A percentile compares a stretch with the other conserved stretches of the same genome.
Conservation (phyloP, 352 stramenopile genomes). For the Globisporangium abappressorium region DNA sequence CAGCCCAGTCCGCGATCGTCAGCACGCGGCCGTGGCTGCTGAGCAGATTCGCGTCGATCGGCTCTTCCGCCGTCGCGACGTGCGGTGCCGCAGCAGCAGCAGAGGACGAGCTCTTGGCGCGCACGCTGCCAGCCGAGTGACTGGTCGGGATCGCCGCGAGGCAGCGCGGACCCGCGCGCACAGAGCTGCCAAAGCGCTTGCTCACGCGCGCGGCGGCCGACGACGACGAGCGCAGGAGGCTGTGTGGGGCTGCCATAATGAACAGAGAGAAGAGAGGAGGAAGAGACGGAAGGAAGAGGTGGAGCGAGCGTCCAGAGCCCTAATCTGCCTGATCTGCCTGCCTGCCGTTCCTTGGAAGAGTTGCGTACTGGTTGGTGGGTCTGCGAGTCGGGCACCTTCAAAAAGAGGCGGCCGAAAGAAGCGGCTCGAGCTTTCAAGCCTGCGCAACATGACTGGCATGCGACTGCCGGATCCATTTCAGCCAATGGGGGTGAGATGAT, state of each 20-base stretch:
- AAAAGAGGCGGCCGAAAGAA: not conserved
- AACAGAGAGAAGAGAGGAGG: not conserved
- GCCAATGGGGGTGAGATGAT: not conserved
- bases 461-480: not conserved
- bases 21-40: not conserved
- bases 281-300: not conserved
- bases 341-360: not conserved
- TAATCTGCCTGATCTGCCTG: not conserved
- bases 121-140: not conserved
- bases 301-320: not conserved
- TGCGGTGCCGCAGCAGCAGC: not conserved
- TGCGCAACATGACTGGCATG: not conserved
- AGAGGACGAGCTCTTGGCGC: not conserved
- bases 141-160: not conserved
- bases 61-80: not conserved
- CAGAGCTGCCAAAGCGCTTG: not conserved
- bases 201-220: not conserved
- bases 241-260: not conserved
- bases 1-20: not conserved
- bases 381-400: not conserved
- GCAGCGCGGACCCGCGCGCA: not conserved
- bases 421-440: not conserved
- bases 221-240: not conserved
- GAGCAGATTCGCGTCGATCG: not conserved
- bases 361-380: not conserved